Base-by-base conservation (phyloP, 352 stramenopile species). In the Phytophthora quininea region DNA sequence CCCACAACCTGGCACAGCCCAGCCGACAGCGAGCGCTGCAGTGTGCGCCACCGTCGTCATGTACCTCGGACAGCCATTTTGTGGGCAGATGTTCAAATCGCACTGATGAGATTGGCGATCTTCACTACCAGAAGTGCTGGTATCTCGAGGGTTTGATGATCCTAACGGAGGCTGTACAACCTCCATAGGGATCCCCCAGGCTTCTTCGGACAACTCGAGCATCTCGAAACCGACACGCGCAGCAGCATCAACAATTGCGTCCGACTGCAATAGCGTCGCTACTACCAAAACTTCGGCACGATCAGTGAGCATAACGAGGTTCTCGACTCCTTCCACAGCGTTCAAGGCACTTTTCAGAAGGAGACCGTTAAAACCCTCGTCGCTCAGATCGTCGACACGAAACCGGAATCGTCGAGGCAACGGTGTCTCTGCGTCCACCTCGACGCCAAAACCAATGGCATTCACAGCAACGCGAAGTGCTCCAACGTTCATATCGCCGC, bases 41-140 rank as follows among this genome's bases (percentile, higher is more conserved):
- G 86, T 90, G 54, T 96, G 88, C 5, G 88, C 88, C 47, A 96
- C 73, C 1, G 82, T 92, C 2, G 76, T 86, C 64, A 84, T 87
- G 64, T 96, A 96, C 54, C 89, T 84, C 38, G 77, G 67, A 62
- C 88, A 96, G 31, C 75, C 80, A 65, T 84, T 92, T 29, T 83
- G 81, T 14, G 81, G 72, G 50, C 86, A 96, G 15, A 80, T 67
- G 12, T 64, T 68, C 57, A 88, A 80, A 58, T 92, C 81, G 47
- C 88, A 96, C 9, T 80, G 66, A 42, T 95, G 87, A 10, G 53
- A 19, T 24, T 67, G 47, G 35, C 74, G 49, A 2, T 67, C 58
- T 19, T 66, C 65, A 49, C n/a, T n/a, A n/a, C n/a, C n/a, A n/a
- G 30, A 33, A 12, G 24, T 51, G 30, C 43, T 29, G 43, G 55